Conservation (phyloP, 305 asterid species). For the Fraxinus paxiana region DNA sequence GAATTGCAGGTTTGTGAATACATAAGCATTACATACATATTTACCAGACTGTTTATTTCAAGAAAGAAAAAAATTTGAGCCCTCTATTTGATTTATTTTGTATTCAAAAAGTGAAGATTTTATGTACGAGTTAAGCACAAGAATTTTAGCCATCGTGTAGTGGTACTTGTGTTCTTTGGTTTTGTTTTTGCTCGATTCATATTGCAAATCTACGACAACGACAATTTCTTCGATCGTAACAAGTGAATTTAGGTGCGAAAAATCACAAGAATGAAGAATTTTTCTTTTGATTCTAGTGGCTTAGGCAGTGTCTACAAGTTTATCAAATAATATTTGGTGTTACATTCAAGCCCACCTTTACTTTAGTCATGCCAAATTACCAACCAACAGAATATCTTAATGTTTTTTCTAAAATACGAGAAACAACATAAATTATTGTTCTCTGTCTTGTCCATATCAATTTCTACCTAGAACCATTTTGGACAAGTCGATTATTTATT, state of each 20-base stretch:
- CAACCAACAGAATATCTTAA: not conserved
- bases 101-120: constrained; percentile 12
- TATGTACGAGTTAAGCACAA: not conserved
- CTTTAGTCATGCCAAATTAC: constrained; percentile 24
- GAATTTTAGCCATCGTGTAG: not conserved
- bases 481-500: not conserved
- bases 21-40: constrained; percentile 28
- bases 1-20: constrained; percentile 82
- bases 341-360: constrained; percentile 7
- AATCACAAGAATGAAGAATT: not conserved
- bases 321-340: constrained; percentile 1
- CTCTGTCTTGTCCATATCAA: not conserved
- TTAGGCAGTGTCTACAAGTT: not conserved
- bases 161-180: not conserved
- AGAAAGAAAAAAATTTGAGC: not conserved
- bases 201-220: not conserved
- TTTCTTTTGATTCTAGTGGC: not conserved
- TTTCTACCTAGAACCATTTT: not conserved
- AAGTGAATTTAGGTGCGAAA: not conserved
- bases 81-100: constrained; percentile 35
- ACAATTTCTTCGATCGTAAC: not conserved
- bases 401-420: too few species aligned
- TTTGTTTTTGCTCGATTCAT: not conserved
- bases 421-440: too few species aligned
- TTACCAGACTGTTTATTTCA: not conserved